Percentiles rank a stretch among this genome's conserved stretches.
Evolutionary conservation across 345 rosid species (phyloP).

Genomic region (Lepidium aucheri): DNA sequence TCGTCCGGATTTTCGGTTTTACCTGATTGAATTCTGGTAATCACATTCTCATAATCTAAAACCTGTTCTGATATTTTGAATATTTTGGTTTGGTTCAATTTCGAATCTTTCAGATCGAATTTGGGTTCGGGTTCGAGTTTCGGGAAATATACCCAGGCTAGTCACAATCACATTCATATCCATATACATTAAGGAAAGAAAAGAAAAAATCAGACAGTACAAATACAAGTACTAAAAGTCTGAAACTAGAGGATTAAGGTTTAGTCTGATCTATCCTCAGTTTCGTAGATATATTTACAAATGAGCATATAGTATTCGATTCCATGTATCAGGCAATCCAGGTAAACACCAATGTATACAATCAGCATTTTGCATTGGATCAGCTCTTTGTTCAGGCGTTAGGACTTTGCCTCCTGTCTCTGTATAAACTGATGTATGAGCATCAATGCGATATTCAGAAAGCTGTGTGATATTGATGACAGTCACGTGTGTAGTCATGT

Average conservation of each 20-base stretch:
- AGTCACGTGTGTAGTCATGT: slow-evolving; percentile 69
- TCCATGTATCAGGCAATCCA: slow-evolving; percentile 90
- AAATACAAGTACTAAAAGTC: neutral
- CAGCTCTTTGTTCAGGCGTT: slow-evolving; percentile 54
- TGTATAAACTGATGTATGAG: slow-evolving; percentile 64
- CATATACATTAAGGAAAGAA: neutral
- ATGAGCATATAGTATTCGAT: slow-evolving; percentile 61
- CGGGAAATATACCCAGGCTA: no score
- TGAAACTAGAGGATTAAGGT: neutral
- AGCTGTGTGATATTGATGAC: slow-evolving; percentile 76
- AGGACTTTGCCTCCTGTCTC: slow-evolving; percentile 67
- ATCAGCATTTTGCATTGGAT: slow-evolving; percentile 65
- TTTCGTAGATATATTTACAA: slow-evolving; percentile 35
- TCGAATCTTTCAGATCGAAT: no score
- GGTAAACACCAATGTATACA: slow-evolving; percentile 99
- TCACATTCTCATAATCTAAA: no score
- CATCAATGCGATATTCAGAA: slow-evolving; percentile 81
- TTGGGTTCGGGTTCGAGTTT: no score
- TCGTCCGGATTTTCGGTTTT: no score
- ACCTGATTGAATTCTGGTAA: no score
- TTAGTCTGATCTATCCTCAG: slow-evolving; percentile 1
- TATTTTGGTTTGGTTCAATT: no score
- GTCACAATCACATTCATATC: neutral
- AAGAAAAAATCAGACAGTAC: neutral
- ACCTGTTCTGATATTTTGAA: no score